Percentiles rank a stretch among this genome's conserved stretches.
These are phyloP conservation scores for Onygena corvina DNA, from an alignment of 2,329 filamentous ascomycete genomes.

Conservation along the genomic window DNA sequence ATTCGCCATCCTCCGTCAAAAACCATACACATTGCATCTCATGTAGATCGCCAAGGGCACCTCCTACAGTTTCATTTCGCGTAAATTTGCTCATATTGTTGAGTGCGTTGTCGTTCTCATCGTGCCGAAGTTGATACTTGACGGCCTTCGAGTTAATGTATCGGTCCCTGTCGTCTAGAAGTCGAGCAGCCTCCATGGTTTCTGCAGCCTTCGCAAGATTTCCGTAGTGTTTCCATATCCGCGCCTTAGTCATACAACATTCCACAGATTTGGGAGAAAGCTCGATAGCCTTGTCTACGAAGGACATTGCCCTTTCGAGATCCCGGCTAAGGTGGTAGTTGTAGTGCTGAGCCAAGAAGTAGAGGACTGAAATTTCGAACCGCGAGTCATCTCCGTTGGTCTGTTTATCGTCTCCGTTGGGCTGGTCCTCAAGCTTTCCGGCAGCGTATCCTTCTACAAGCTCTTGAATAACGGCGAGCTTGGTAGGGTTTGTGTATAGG, in stretches of 20 bases:
- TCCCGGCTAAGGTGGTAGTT: slow-evolving; percentile 83
- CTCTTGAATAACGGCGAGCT: slow-evolving; percentile 63
- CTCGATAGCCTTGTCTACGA: slow-evolving; percentile 71
- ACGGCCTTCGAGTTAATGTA: slow-evolving; percentile 98
- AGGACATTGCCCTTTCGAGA: slow-evolving; percentile 65
- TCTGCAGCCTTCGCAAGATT: slow-evolving; percentile 68
- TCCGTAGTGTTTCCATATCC: slow-evolving; percentile 85
- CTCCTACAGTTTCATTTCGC: slow-evolving; percentile 73
- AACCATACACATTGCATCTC: slow-evolving; percentile 99
- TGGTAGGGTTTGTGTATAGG: slow-evolving; percentile 65
- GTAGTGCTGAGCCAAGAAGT: slow-evolving; percentile 94
- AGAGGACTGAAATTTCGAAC: slow-evolving; percentile 69
- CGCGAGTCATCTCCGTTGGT: slow-evolving; percentile 43
- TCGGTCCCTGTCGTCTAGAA: slow-evolving; percentile 76
- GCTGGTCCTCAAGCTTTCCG: slow-evolving; percentile 37
- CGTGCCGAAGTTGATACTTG: slow-evolving; percentile 89
- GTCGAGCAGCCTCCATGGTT: slow-evolving; percentile 75
- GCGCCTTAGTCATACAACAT: slow-evolving; percentile 87
- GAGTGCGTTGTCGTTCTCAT: slow-evolving; percentile 75
- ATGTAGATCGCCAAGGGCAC: slow-evolving; percentile 76
- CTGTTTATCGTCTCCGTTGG: slow-evolving; percentile 38
- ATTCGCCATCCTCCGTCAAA: slow-evolving; percentile 85
- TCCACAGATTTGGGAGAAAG: slow-evolving; percentile 72
- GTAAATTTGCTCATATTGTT: slow-evolving; percentile 91
- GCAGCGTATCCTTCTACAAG: slow-evolving; percentile 68